Evolutionary conservation across 768 basidiomycete species (phyloP).

Genomic region (Hypholoma fasciculare): DNA sequence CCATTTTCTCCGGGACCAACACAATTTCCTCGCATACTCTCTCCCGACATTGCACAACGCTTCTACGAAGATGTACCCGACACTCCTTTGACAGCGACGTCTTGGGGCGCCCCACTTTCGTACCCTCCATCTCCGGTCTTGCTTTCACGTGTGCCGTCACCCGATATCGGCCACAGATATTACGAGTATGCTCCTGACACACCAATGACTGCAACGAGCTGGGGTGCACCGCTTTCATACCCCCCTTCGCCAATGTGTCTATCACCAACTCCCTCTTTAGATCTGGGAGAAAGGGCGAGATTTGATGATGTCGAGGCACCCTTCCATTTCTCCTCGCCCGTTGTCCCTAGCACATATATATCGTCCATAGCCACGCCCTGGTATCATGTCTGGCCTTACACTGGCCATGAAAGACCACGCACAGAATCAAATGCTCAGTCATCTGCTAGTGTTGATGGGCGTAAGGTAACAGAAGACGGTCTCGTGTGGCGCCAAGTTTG

Average conservation of each 20-base stretch:
- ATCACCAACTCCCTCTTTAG: slow-evolving; percentile 19
- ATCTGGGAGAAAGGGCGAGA: slow-evolving; percentile 17
- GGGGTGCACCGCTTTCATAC: slow-evolving; percentile 49
- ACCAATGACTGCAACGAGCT: slow-evolving; percentile 49
- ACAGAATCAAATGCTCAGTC: background rate
- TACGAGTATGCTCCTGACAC: slow-evolving; percentile 54
- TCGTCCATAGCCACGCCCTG: slow-evolving; percentile 14
- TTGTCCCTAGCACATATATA: background rate
- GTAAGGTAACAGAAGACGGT: background rate
- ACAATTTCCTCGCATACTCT: slow-evolving; percentile 35
- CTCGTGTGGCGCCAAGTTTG: slow-evolving; percentile 16
- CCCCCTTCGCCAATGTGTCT: slow-evolving; percentile 23
- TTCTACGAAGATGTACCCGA: slow-evolving; percentile 53
- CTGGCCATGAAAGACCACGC: background rate
- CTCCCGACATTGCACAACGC: slow-evolving; percentile 61
- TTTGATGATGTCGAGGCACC: slow-evolving; percentile 4
- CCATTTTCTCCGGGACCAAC: slow-evolving; percentile 34
- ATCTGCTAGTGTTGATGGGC: background rate
- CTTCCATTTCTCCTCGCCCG: background rate
- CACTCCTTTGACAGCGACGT: slow-evolving; percentile 51
- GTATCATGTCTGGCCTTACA: slow-evolving; percentile 35
- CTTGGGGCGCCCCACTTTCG: slow-evolving; percentile 49
- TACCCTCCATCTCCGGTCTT: slow-evolving; percentile 28
- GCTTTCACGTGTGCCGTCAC: slow-evolving; percentile 14
- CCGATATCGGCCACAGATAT: slow-evolving; percentile 41